phyloP scores from a whole-genome alignment of 2,329 filamentous ascomycete genomes.

The Leptosphaerulina australis region DNA sequence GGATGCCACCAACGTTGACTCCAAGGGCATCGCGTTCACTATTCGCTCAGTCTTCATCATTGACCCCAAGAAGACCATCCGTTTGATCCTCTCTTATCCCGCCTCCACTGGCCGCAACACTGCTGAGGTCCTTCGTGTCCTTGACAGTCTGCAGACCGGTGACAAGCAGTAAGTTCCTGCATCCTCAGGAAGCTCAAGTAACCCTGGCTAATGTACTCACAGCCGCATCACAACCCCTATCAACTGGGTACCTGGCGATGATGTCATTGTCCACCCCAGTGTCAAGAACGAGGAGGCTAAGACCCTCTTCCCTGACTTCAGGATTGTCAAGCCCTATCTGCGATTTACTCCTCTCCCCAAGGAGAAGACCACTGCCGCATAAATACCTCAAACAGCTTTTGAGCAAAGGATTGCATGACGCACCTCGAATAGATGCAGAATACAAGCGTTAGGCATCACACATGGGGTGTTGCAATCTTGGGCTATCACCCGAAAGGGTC shows the following conservation, averaged over 20 bases:
- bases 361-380: conserved; percentile 60
- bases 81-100: conserved; percentile 66
- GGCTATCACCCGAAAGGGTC: not conserved
- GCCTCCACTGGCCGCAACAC: conserved; percentile 65
- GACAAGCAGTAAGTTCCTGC: conserved; percentile 56
- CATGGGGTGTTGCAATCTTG: conserved; percentile 10
- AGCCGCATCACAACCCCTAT: conserved; percentile 64
- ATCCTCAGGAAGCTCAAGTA: not conserved
- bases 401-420: conserved; percentile 5
- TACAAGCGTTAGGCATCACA: conserved; percentile 14
- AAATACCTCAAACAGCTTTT: conserved; percentile 4
- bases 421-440: not conserved
- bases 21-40: conserved; percentile 64
- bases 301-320: conserved; percentile 64
- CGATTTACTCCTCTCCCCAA: conserved; percentile 64
- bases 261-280: conserved; percentile 66
- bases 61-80: conserved; percentile 69
- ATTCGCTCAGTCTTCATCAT: conserved; percentile 70
- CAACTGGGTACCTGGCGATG: conserved; percentile 65
- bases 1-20: conserved; percentile 64
- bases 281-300: conserved; percentile 65
- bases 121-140: conserved; percentile 58
- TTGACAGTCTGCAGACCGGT: conserved; percentile 61
- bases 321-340: conserved; percentile 67
- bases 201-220: not conserved